Conservation (phyloP, 805 yeast genomes). For the Metschnikowia lochheadii region DNA sequence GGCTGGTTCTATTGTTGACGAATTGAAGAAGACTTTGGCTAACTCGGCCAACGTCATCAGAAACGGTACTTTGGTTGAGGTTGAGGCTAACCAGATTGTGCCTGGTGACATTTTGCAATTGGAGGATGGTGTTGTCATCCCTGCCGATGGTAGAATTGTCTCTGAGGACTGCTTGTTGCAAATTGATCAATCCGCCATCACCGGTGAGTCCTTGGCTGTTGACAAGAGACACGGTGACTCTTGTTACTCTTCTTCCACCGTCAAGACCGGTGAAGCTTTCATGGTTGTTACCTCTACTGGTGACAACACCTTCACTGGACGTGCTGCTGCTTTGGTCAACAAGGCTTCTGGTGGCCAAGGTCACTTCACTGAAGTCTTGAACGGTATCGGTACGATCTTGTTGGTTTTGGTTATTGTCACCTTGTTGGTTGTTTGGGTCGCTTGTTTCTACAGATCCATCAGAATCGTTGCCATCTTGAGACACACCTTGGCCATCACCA, state of each 20-base stretch:
- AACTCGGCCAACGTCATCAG: constrained; percentile 83
- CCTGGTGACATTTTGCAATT: constrained; percentile 93
- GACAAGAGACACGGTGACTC: constrained; percentile 88
- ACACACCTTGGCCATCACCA: constrained; percentile 92
- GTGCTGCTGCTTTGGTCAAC: constrained; percentile 96
- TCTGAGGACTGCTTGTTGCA: constrained; percentile 83
- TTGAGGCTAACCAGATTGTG: constrained; percentile 80
- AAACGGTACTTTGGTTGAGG: constrained; percentile 72
- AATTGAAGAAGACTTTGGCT: constrained; percentile 91
- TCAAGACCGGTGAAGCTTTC: constrained; percentile 92
- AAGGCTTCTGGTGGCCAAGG: constrained; percentile 90
- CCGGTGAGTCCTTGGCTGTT: constrained; percentile 96
- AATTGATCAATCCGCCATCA: constrained; percentile 93
- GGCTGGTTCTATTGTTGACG: constrained; percentile 97
- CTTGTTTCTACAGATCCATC: constrained; percentile 90
- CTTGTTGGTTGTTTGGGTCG: constrained; percentile 84
- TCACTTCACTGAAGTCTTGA: constrained; percentile 95
- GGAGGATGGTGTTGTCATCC: constrained; percentile 90
- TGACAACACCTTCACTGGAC: constrained; percentile 93
- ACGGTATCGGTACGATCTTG: constrained; percentile 94
- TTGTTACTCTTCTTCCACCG: constrained; percentile 88
- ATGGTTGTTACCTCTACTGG: constrained; percentile 95
- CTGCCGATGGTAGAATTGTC: constrained; percentile 89
- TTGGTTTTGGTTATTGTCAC: constrained; percentile 86
- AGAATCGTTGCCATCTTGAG: constrained; percentile 83